Percentiles rank a stretch among this genome's conserved stretches.
Evolutionary conservation across 352 stramenopile species (phyloP).

Genomic region (Phytophthora podocarpi): DNA sequence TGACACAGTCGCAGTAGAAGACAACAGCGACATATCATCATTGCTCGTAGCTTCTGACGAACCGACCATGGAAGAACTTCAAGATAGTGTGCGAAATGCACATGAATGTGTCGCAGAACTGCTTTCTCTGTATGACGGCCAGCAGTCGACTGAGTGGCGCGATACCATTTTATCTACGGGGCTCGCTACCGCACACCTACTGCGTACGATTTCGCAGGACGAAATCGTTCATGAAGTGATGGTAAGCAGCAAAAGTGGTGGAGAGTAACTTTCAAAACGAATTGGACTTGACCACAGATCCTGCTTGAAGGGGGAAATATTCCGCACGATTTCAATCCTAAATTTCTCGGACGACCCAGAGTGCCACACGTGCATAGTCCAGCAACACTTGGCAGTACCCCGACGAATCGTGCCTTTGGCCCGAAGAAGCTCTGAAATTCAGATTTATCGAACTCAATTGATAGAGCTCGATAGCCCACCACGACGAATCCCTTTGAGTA

Average conservation of each 20-base stretch:
- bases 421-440: too few species aligned
- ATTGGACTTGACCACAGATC: too few species aligned
- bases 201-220: slow-evolving; percentile 19
- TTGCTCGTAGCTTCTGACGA: neutral
- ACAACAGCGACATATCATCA: neutral
- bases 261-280: too few species aligned
- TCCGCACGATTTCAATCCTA: too few species aligned
- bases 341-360: too few species aligned
- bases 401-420: too few species aligned
- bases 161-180: slow-evolving; percentile 18
- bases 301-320: too few species aligned
- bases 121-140: slow-evolving; percentile 11
- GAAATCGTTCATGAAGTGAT: neutral
- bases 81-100: slow-evolving; percentile 10
- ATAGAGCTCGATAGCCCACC: too few species aligned
- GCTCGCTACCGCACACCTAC: slow-evolving; percentile 8
- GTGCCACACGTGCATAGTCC: too few species aligned
- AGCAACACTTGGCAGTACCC: too few species aligned
- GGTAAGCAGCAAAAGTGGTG: neutral
- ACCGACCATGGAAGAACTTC: slow-evolving; percentile 4
- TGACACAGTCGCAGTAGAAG: neutral
- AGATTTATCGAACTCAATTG: too few species aligned
- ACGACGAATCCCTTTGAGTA: too few species aligned
- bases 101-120: slow-evolving; percentile 6
- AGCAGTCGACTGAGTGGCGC: slow-evolving; percentile 13